A percentile compares a stretch with the other conserved stretches of the same genome.
phyloP scores from a whole-genome alignment of 2,329 filamentous ascomycete species.

The Hymenoscyphus occultus region DNA sequence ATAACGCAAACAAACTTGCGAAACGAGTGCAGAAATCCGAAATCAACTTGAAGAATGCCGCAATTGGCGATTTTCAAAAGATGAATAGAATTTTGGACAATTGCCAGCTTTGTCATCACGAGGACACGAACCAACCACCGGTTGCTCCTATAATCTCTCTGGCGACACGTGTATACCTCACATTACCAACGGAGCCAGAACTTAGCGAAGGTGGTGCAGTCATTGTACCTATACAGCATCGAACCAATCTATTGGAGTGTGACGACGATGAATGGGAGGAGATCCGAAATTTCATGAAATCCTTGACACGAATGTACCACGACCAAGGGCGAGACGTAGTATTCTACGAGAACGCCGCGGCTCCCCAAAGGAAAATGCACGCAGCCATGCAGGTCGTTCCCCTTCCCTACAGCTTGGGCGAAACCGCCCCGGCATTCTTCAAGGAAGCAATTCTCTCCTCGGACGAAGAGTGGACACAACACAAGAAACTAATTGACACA shows the following conservation, averaged over 20 bases:
- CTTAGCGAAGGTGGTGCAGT: slow-evolving; percentile 78
- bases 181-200: slow-evolving; percentile 85
- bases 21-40: slow-evolving; percentile 85
- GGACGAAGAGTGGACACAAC: slow-evolving; percentile 94
- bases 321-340: slow-evolving; percentile 87
- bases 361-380: slow-evolving; percentile 73
- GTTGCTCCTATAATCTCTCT: slow-evolving; percentile 82
- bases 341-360: slow-evolving; percentile 96
- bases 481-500: slow-evolving; percentile 92
- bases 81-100: slow-evolving; percentile 81
- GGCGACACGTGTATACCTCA: slow-evolving; percentile 82
- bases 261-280: slow-evolving; percentile 99
- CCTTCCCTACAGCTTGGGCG: slow-evolving; percentile 86
- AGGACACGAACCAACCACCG: slow-evolving; percentile 73
- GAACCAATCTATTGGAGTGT: slow-evolving; percentile 88
- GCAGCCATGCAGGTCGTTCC: slow-evolving; percentile 84
- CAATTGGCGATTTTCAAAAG: slow-evolving; percentile 85
- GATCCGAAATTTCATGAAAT: slow-evolving; percentile 98
- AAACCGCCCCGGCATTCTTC: slow-evolving; percentile 91
- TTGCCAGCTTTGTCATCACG: slow-evolving; percentile 90
- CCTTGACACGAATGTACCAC: slow-evolving; percentile 88
- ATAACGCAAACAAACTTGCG: slow-evolving; percentile 88
- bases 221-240: slow-evolving; percentile 85
- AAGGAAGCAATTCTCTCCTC: slow-evolving; percentile 84
- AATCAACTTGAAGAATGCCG: slow-evolving; percentile 79